Percentiles rank a stretch among this genome's conserved stretches.
Conservation (phyloP, 192 early-diverging fungal species). For the Coemansia sp. region DNA sequence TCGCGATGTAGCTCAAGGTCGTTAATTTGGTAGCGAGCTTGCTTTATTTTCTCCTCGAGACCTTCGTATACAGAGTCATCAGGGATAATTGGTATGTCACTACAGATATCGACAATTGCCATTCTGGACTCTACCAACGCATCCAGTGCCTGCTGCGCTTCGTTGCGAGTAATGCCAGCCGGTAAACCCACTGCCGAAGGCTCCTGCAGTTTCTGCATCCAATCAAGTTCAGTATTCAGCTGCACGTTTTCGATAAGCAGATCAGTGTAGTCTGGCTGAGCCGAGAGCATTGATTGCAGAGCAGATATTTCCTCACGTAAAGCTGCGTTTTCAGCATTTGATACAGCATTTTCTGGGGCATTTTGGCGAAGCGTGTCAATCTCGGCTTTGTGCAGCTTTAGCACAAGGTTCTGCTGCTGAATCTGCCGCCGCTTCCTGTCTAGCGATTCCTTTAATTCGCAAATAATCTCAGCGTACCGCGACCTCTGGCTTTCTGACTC, state of each 20-base stretch:
- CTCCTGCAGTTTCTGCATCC: conserved; percentile 2
- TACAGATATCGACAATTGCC: conserved; percentile 14
- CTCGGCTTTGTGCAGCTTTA: conserved; percentile 37
- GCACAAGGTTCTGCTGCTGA: conserved; percentile 44
- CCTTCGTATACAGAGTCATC: conserved; percentile 39
- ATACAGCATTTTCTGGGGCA: conserved; percentile 14
- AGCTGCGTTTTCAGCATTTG: conserved; percentile 38
- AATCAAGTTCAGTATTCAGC: conserved; percentile 29
- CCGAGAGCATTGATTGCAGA: conserved; percentile 30
- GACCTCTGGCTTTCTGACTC: conserved; percentile 54
- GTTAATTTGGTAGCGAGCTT: conserved; percentile 32
- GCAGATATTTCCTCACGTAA: conserved; percentile 44
- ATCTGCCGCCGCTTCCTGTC: conserved; percentile 35
- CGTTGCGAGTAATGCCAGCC: not conserved
- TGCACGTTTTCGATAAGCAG: conserved; percentile 46
- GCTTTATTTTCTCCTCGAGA: conserved; percentile 37
- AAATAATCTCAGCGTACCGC: conserved; percentile 48
- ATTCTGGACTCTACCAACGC: conserved; percentile 22
- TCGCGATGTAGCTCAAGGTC: conserved; percentile 49
- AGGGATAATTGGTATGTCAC: conserved; percentile 38
- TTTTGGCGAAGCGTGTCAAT: conserved; percentile 29
- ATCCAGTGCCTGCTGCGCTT: conserved; percentile 26
- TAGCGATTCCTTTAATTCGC: conserved; percentile 44
- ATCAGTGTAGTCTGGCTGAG: conserved; percentile 42
- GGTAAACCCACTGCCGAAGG: not conserved